A percentile compares a stretch with the other conserved stretches of the same genome.
Conservation (phyloP, 768 basidiomycete species). For the Psilocybe tampanensis region DNA sequence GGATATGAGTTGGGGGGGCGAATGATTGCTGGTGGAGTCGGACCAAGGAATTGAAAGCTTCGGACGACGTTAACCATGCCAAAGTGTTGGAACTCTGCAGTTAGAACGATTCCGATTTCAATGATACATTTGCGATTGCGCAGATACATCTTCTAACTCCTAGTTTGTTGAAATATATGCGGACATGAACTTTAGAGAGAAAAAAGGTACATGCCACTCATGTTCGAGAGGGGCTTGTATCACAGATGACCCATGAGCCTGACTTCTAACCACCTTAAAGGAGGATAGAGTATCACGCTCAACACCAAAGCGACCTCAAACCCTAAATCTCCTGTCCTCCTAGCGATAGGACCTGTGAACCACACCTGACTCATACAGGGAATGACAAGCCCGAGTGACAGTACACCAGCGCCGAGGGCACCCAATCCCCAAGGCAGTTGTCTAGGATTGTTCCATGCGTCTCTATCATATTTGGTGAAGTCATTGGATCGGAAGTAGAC, state of each 20-base stretch:
- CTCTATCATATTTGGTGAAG: slow-evolving; percentile 52
- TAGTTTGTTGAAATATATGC: too few species aligned
- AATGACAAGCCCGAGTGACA: slow-evolving; percentile 61
- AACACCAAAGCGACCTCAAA: slow-evolving; percentile 72
- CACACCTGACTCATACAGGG: slow-evolving; percentile 78
- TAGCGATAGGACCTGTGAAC: slow-evolving; percentile 77
- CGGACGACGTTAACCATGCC: too few species aligned
- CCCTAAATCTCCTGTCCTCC: slow-evolving; percentile 76
- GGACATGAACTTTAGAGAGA: too few species aligned
- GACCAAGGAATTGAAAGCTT: too few species aligned
- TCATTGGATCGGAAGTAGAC: slow-evolving; percentile 58
- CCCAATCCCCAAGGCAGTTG: slow-evolving; percentile 71
- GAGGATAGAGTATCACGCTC: slow-evolving; percentile 58
- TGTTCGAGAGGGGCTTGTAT: not conserved
- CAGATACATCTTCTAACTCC: too few species aligned
- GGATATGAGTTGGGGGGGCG: too few species aligned
- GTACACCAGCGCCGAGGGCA: slow-evolving; percentile 55
- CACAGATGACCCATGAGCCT: slow-evolving; percentile 22
- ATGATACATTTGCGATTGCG: too few species aligned
- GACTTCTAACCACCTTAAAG: slow-evolving; percentile 55
- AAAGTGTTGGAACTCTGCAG: too few species aligned
- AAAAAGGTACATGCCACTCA: too few species aligned
- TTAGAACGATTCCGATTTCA: too few species aligned
- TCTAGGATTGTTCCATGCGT: slow-evolving; percentile 57
- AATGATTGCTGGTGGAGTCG: too few species aligned